phyloP scores from a whole-genome alignment of 1,139 yeast species.

The Kodamaea derodonti region DNA sequence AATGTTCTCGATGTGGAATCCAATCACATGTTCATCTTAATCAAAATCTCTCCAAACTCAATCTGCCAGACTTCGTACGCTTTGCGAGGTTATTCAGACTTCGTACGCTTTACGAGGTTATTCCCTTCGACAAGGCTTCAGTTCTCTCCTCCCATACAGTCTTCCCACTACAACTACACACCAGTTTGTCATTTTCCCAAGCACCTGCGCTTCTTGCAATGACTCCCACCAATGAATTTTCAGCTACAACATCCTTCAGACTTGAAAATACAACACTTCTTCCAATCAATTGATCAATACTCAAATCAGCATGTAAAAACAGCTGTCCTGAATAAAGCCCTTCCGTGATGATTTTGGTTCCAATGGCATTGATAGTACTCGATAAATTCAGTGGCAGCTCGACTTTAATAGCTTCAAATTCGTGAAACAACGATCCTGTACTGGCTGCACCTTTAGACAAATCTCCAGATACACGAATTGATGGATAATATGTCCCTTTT shows the following conservation, averaged over 20 bases:
- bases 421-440: slow-evolving; percentile 53
- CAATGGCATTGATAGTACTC: slow-evolving; percentile 38
- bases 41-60: too few relatives aligned
- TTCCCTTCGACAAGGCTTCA: slow-evolving; percentile 63
- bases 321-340: slow-evolving; percentile 54
- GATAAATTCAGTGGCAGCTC: slow-evolving; percentile 27
- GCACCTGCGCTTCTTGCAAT: slow-evolving; percentile 95
- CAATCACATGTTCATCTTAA: too few relatives aligned
- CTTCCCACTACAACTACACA: slow-evolving; percentile 93
- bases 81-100: too few relatives aligned
- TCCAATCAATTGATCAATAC: slow-evolving; percentile 69
- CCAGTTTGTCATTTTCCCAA: slow-evolving; percentile 93
- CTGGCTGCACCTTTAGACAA: slow-evolving; percentile 68
- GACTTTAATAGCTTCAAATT: slow-evolving; percentile 44
- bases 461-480: slow-evolving; percentile 70
- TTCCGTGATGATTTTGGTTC: slow-evolving; percentile 26
- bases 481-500: slow-evolving; percentile 65
- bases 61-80: too few relatives aligned
- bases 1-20: too few relatives aligned
- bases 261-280: slow-evolving; percentile 66
- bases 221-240: slow-evolving; percentile 69
- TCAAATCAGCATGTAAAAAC: slow-evolving; percentile 55
- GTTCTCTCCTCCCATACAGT: slow-evolving; percentile 92
- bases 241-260: slow-evolving; percentile 32
- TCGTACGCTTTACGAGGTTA: slow-evolving; percentile 20